Base-by-base conservation (phyloP, 2,329 filamentous ascomycete species). In the Fusarium globosum region DNA sequence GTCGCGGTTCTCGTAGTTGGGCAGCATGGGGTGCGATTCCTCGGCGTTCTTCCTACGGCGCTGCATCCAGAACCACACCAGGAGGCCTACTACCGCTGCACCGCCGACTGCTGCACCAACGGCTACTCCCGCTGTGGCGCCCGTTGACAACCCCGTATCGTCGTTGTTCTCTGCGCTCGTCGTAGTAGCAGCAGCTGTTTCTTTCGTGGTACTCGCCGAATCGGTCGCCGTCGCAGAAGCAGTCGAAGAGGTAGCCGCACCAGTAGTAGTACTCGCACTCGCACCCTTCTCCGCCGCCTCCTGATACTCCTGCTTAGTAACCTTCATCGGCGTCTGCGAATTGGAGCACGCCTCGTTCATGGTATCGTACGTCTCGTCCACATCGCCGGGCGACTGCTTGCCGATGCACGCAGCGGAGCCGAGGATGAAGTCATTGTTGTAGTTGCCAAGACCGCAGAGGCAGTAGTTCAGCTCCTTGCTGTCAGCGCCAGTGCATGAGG, bases 361-460 rank as follows among this genome's bases (percentile, higher is more conserved):
- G 7, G 79, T 85, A 12, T 79, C 74, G 72, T 86, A 89, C 21
- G 86, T 85, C 21, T 76, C 63, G 20, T 79, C 69, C 11, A 88
- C 71, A 49, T 88, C 84, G 28, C 28, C 72, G 1, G 78, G 75
- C 23, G 74, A 76, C 7, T 75, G 39, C 21, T 75, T 65, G 13
- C 83, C 86, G 18, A 89, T 76, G 70, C 88, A 89, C 18, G 69
- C 72, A 6, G 87, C 88, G 5, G 85, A 76, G 39, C 82, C 81
- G 26, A 83, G 84, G 68, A 89, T 80, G 76, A 89, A 89, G 71
- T 84, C 80, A 61, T 85, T 85, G 38, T 81, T 79, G 64, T 89
- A 88, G 69, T 57, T 73, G 16, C 71, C 71, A 23, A 71, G 36
- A 14, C 78, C 77, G 76, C 88, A 89, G 4, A 89, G 81, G 60